Evolutionary conservation across 78 protist genomes (phyloP).

Genomic region (Dictyostelium intermedium): DNA sequence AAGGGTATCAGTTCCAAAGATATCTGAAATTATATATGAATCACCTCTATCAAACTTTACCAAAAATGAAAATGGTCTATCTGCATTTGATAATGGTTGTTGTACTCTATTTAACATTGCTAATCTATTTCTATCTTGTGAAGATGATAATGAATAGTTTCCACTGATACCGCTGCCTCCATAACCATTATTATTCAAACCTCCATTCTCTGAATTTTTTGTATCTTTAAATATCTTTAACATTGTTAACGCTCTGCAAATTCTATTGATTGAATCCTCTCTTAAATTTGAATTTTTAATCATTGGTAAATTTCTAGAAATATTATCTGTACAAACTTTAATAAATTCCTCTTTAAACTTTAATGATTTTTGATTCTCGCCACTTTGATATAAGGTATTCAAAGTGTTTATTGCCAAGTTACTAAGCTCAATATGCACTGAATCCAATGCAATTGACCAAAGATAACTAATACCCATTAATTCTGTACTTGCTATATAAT

Average conservation of each 20-base stretch:
- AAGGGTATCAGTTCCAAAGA: conserved; percentile 45
- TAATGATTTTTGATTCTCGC: background rate
- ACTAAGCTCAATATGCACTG: conserved; percentile 17
- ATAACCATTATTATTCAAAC: background rate
- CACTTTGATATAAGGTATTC: conserved; percentile 28
- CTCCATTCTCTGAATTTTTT: background rate
- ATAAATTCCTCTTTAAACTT: conserved; percentile 62
- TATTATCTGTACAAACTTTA: conserved; percentile 21
- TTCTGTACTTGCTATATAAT: conserved; percentile 38
- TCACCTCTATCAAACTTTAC: conserved; percentile 76
- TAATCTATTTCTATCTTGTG: background rate
- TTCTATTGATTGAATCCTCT: conserved; percentile 7
- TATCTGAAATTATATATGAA: conserved; percentile 32
- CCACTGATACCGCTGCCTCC: too few species aligned
- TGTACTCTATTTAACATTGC: background rate
- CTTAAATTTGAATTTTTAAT: background rate
- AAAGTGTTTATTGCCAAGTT: conserved; percentile 44
- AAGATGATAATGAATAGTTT: background rate
- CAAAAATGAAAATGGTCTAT: conserved; percentile 27
- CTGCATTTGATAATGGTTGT: background rate
- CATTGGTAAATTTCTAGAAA: background rate
- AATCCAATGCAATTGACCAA: conserved; percentile 67
- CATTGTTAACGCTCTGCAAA: conserved; percentile 42
- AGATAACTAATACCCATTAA: conserved; percentile 38
- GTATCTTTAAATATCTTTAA: conserved; percentile 27